Conservation (phyloP, 2,329 filamentous ascomycete genomes). For the Leptodontidium sp. region DNA sequence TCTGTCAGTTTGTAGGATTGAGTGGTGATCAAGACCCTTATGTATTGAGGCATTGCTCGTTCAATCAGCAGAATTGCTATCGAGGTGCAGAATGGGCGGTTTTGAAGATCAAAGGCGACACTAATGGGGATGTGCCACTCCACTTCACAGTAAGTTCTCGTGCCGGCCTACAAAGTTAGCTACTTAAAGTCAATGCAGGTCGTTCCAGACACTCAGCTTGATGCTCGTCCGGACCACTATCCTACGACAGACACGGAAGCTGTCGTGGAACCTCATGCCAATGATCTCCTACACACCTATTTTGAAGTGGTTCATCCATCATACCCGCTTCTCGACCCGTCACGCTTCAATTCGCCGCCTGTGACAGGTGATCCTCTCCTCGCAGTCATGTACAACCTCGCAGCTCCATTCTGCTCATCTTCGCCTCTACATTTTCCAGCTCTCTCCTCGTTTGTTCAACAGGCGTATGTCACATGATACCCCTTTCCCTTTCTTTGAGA, state of each 20-base stretch:
- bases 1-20: constrained; percentile 41
- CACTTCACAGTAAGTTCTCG: constrained; percentile 37
- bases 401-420: constrained; percentile 38
- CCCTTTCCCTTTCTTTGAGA: background rate
- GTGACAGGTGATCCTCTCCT: constrained; percentile 36
- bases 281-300: constrained; percentile 37
- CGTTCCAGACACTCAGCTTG: constrained; percentile 39
- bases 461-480: constrained; percentile 34
- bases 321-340: constrained; percentile 41
- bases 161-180: no score
- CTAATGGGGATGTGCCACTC: constrained; percentile 32
- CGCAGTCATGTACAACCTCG: constrained; percentile 41
- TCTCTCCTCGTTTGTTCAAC: constrained; percentile 35
- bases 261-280: constrained; percentile 33
- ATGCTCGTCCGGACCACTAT: constrained; percentile 39
- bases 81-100: constrained; percentile 40
- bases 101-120: constrained; percentile 37
- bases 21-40: constrained; percentile 43
- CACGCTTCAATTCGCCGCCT: constrained; percentile 32
- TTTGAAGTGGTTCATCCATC: constrained; percentile 40
- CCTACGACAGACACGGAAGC: constrained; percentile 39
- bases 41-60: constrained; percentile 41
- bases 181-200: constrained; percentile 30
- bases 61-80: constrained; percentile 42
- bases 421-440: constrained; percentile 29